These are phyloP conservation scores for Pythium oligandrum DNA, from an alignment of 352 stramenopile species.

Conservation along the genomic window DNA sequence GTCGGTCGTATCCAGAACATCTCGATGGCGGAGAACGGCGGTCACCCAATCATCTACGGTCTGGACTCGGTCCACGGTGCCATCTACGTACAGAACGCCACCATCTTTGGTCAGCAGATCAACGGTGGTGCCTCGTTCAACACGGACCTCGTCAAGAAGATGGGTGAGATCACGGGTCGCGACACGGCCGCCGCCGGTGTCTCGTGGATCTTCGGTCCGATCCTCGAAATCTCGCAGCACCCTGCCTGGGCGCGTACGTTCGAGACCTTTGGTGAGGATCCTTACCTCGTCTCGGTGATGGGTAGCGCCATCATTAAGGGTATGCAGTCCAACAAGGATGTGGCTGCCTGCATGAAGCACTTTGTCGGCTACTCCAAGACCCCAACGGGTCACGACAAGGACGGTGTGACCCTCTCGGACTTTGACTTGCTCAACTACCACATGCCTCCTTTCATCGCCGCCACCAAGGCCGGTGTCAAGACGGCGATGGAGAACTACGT, in stretches of 20 bases:
- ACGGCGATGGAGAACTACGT: constrained; percentile 97
- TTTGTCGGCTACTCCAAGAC: constrained; percentile 90
- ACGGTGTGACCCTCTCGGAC: constrained; percentile 75
- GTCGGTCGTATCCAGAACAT: constrained; percentile 52
- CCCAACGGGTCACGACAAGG: constrained; percentile 62
- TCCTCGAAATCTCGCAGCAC: constrained; percentile 95
- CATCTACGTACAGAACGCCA: constrained; percentile 76
- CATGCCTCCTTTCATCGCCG: constrained; percentile 77
- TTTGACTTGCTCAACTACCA: constrained; percentile 94
- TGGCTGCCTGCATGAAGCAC: constrained; percentile 92
- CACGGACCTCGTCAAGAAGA: constrained; percentile 54
- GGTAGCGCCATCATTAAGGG: constrained; percentile 85
- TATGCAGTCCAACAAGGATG: constrained; percentile 79
- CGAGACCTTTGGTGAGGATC: constrained; percentile 92
- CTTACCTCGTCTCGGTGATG: constrained; percentile 88
- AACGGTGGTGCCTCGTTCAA: constrained; percentile 89
- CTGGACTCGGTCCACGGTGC: constrained; percentile 72
- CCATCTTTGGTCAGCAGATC: constrained; percentile 88
- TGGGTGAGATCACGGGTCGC: constrained; percentile 85
- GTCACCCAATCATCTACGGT: constrained; percentile 56
- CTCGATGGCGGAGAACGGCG: constrained; percentile 28
- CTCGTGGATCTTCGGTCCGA: constrained; percentile 83
- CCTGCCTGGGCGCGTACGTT: constrained; percentile 92
- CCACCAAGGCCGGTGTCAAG: constrained; percentile 74
- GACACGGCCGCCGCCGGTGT: constrained; percentile 44